phyloP scores from a whole-genome alignment of 2,329 filamentous ascomycete genomes.

The Pseudogymnoascus sp. region DNA sequence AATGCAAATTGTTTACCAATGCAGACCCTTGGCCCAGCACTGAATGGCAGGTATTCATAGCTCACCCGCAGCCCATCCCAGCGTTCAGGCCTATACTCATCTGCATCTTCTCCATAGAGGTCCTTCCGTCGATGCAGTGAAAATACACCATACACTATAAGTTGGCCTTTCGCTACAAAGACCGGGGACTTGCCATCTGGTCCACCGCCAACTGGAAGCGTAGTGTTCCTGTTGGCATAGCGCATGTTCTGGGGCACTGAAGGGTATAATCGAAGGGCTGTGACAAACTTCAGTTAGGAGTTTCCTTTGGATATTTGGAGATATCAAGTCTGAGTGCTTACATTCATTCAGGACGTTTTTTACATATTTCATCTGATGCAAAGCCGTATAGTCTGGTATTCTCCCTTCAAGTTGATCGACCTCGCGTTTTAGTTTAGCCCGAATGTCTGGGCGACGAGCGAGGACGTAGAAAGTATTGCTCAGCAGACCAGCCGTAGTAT shows the following conservation, averaged over 20 bases:
- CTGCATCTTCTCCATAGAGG: conserved; percentile 30
- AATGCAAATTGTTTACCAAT: conserved; percentile 32
- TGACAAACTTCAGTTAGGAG: conserved; percentile 37
- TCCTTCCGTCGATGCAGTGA: conserved; percentile 27
- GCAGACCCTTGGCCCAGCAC: conserved; percentile 32
- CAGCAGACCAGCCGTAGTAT: conserved; percentile 48
- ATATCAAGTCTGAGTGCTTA: neutral
- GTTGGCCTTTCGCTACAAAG: conserved; percentile 26
- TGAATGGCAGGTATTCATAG: conserved; percentile 33
- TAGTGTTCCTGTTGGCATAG: conserved; percentile 38
- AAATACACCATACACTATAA: conserved; percentile 23
- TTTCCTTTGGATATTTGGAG: neutral
- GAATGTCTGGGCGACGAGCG: conserved; percentile 34
- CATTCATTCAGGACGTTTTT: conserved; percentile 26
- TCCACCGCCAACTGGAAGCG: conserved; percentile 26
- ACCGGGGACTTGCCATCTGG: conserved; percentile 28
- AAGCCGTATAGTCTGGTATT: conserved; percentile 22
- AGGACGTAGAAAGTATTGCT: conserved; percentile 41
- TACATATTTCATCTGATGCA: conserved; percentile 26
- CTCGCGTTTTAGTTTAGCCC: conserved; percentile 35
- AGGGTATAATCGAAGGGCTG: conserved; percentile 44
- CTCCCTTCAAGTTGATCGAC: conserved; percentile 19
- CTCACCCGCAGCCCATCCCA: conserved; percentile 35
- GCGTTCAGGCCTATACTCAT: conserved; percentile 29
- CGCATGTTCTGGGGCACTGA: conserved; percentile 47